Evolutionary conservation across 2,329 filamentous ascomycete species (phyloP), one percentile per base, ranked within the genome.

Genomic region (Coniochaeta sp.): DNA sequence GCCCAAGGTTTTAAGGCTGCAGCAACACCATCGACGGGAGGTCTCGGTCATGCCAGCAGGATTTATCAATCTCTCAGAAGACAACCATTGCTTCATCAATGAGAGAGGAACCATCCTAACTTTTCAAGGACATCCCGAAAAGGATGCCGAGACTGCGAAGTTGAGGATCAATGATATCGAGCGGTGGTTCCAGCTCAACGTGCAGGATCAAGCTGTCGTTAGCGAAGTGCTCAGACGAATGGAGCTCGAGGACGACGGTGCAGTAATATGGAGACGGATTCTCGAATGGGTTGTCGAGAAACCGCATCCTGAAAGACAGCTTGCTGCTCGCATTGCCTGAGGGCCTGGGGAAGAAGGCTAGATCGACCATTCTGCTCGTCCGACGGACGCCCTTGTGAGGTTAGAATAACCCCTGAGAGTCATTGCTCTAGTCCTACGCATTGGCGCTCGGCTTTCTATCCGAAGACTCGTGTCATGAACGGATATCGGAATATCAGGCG

Each of bases 71-170:
- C 66, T 78, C 50, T 70, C 76, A 1, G 71, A 70, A 8, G 69
- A 69, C 6, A 72, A 74, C 63, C 74, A 79, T 63, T 68, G 68
- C 17, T 73, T 78, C 50, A 58, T 77, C 8, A 75, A 72, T 57
- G 67, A 72, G 58, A 68, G 66, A 59, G 74, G 74, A 59, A 72
- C 69, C 4, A 71, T 79, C 55, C 65, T 78, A 43, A 76, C 76
- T 0, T 76, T 79, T 50, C 77, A 80, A 62, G 76, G 75, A 0
- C 77, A 79, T 60, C 77, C 76, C 0, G 76, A 79, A 64, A 74
- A 79, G 65, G 73, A 76, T 59, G 68, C 68, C 7, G 68, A 68
- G 38, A 71, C 76, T 19, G 76, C 76, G 4, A 73, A 71, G 59
- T 67, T 72, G 56, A 64, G 76, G 61, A 64, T 79, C 55, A 63